Conservation (phyloP, 2,329 filamentous ascomycete species). For the Claviceps pazoutovae region DNA sequence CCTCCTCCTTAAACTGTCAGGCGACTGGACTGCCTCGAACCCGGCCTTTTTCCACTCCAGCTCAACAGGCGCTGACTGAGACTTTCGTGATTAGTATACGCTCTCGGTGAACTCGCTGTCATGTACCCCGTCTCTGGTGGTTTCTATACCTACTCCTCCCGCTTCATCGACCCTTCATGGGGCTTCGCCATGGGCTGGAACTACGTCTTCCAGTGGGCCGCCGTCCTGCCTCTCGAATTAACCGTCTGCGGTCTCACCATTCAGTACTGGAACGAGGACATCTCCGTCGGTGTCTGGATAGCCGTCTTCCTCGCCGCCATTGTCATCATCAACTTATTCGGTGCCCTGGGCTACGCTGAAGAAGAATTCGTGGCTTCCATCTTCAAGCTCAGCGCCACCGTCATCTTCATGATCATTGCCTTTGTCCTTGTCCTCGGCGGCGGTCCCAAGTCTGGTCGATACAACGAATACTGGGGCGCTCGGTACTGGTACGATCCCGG, state of each 20-base stretch:
- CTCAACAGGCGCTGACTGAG: not conserved
- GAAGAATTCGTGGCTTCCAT: constrained; percentile 39
- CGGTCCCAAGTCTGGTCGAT: constrained; percentile 35
- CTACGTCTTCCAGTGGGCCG: constrained; percentile 33
- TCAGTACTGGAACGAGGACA: constrained; percentile 32
- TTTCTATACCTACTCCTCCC: constrained; percentile 44
- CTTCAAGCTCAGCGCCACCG: constrained; percentile 39
- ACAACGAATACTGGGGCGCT: constrained; percentile 34
- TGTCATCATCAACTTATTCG: constrained; percentile 35
- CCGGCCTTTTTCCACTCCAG: not conserved
- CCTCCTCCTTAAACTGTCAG: not conserved
- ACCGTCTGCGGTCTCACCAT: constrained; percentile 37
- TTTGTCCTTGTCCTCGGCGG: constrained; percentile 46
- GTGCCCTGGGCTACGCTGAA: constrained; percentile 33
- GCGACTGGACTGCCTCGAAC: not conserved
- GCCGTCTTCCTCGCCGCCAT: constrained; percentile 34
- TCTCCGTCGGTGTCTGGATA: constrained; percentile 34
- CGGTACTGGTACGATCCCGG: constrained; percentile 36
- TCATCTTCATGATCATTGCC: constrained; percentile 47
- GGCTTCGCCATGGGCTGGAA: constrained; percentile 40
- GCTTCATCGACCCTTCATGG: constrained; percentile 47
- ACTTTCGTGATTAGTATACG: constrained; percentile 26
- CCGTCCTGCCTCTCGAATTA: constrained; percentile 32
- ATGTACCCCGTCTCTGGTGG: constrained; percentile 45
- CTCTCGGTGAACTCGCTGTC: constrained; percentile 43